phyloP scores from a whole-genome alignment of 2,329 filamentous ascomycete species.

The Aspergillus puulaauensis region DNA sequence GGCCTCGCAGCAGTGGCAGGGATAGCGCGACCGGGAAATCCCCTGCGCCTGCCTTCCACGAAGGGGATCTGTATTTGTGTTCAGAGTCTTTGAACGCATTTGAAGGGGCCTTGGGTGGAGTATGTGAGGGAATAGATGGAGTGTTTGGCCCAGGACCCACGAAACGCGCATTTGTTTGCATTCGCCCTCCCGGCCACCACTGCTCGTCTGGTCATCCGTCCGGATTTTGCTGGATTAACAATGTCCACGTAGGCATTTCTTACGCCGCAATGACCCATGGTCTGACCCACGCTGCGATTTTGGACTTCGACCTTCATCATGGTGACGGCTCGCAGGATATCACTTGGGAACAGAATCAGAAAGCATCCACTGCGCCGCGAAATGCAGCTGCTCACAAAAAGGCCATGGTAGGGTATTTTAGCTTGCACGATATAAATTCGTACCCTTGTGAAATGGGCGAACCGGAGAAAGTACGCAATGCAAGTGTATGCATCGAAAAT shows the following conservation, averaged over 20 bases:
- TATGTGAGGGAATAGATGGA: conserved; percentile 87
- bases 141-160: conserved; percentile 69
- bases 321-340: conserved; percentile 96
- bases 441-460: conserved; percentile 97
- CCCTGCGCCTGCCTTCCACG: conserved; percentile 63
- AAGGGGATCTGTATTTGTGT: conserved; percentile 89
- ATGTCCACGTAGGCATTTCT: conserved; percentile 94
- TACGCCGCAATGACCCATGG: conserved; percentile 81
- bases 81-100: conserved; percentile 82
- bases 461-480: conserved; percentile 86
- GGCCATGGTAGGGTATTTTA: conserved; percentile 91
- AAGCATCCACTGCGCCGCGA: conserved; percentile 62
- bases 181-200: conserved; percentile 92
- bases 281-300: conserved; percentile 88
- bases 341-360: conserved; percentile 83
- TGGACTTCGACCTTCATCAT: conserved; percentile 90
- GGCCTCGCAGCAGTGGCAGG: conserved; percentile 50
- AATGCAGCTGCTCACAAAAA: conserved; percentile 77
- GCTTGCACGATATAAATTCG: conserved; percentile 96
- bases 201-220: conserved; percentile 87
- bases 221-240: conserved; percentile 98
- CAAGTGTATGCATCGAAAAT: conserved; percentile 90
- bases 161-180: conserved; percentile 82
- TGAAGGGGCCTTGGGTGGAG: conserved; percentile 86
- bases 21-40: conserved; percentile 39